Evolutionary conservation across 495 filamentous ascomycete species (phyloP).

Genomic region (Aspergillus cavernicola): DNA sequence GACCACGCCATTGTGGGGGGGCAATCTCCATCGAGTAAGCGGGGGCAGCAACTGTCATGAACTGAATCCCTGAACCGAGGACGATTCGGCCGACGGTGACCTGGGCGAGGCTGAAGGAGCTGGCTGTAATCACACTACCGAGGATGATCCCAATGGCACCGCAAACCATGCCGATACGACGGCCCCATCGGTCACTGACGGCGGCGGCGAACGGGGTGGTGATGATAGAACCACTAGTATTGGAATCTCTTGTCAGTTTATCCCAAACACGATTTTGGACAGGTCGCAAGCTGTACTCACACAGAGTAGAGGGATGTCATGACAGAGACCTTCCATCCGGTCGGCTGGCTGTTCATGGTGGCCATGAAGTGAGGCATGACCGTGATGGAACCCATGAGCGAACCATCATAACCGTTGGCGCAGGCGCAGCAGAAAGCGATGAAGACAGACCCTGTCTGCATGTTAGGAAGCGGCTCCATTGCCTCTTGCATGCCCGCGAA

Average conservation of each 20-base stretch:
- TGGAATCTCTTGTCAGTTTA: neutral
- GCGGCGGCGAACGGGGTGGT: conserved; percentile 37
- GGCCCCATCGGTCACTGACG: conserved; percentile 47
- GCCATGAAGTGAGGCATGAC: conserved; percentile 39
- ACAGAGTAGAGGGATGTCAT: conserved; percentile 47
- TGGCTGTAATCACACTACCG: conserved; percentile 53
- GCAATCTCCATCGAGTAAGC: conserved; percentile 75
- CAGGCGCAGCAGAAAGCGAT: conserved; percentile 42
- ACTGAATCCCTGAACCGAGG: conserved; percentile 71
- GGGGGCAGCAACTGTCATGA: conserved; percentile 67
- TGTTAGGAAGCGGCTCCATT: no score
- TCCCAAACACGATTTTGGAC: neutral
- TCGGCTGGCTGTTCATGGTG: conserved; percentile 36
- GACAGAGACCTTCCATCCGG: conserved; percentile 41
- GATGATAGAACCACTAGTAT: conserved; percentile 49
- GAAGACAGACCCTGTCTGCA: conserved; percentile 23
- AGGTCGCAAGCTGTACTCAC: conserved; percentile 39
- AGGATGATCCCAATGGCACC: conserved; percentile 59
- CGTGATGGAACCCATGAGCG: conserved; percentile 49
- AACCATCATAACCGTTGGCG: conserved; percentile 54
- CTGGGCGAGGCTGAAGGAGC: conserved; percentile 40
- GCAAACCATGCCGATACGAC: conserved; percentile 63
- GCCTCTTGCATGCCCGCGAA: neutral
- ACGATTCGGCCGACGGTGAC: conserved; percentile 74
- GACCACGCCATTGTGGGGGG: conserved; percentile 68